phyloP scores from a whole-genome alignment of 2,329 filamentous ascomycete genomes.

The Paecilomyces fulvus region DNA sequence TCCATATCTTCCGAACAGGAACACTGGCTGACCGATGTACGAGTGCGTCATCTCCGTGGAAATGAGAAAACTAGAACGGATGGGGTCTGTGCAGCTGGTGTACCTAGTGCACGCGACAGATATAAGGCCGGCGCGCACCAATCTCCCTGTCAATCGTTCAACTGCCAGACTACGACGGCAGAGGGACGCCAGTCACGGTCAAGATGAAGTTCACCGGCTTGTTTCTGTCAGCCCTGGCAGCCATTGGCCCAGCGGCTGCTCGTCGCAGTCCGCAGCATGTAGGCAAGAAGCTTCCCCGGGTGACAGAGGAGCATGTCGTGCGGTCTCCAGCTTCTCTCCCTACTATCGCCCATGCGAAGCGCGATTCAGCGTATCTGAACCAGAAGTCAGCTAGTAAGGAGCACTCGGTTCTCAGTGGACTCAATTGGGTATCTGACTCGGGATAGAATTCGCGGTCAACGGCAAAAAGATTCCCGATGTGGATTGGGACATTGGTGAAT shows the following conservation, averaged over 20 bases:
- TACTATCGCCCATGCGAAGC: neutral
- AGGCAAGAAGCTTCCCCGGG: neutral
- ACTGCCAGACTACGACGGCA: neutral
- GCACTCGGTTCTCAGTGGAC: neutral
- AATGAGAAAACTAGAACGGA: neutral
- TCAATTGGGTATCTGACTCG: neutral
- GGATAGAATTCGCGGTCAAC: neutral
- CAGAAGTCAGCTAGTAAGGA: neutral
- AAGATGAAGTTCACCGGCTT: neutral
- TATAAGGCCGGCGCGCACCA: neutral
- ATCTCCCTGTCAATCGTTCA: neutral
- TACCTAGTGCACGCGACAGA: neutral
- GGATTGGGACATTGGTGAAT: slow-evolving; percentile 54
- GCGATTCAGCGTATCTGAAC: neutral
- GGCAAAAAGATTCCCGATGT: slow-evolving; percentile 54
- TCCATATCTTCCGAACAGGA: neutral
- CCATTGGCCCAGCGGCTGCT: neutral
- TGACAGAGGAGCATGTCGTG: neutral
- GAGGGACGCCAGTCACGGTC: neutral
- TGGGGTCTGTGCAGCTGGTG: neutral
- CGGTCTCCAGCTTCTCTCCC: neutral
- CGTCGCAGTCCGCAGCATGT: neutral
- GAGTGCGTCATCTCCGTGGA: neutral
- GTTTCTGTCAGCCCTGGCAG: neutral
- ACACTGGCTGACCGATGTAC: neutral